Base-by-base conservation (phyloP, 495 filamentous ascomycete species). In the Haplographium delicatum region DNA sequence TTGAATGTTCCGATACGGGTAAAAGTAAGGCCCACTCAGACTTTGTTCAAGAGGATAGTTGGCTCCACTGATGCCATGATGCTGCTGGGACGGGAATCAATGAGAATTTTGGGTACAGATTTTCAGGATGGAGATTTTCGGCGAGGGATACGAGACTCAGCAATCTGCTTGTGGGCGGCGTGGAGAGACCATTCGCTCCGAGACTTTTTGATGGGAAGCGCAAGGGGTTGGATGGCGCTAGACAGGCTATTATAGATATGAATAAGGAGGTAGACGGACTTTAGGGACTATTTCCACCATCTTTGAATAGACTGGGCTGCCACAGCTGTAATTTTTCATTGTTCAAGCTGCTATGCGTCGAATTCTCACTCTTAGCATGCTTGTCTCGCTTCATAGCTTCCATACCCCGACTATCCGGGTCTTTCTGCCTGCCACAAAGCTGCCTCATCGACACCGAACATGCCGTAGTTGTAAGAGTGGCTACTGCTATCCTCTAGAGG, bases 121-220 rank as follows among this genome's bases (percentile, higher is more conserved):
- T 26, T 19, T 24, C 37, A 3, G 43, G 43, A 16, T 46, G 43
- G 43, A 34, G 26, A 10, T 53, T 65, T 11, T 63, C 59, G 60
- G 64, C 56, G 59, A 48, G 42, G 28, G 64, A 64, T 30, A 54
- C 47, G 34, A 50, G 54, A 52, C 40, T 63, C 24, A 62, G 47
- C 33, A 31, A 34, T 38, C n/a, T 47, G 30, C 22, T 54, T 31
- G 43, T 48, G 16, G 28, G 39, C 10, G 52, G 52, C 1, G 27
- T 47, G 0, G 22, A 31, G 26, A 41, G 35, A 28, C 52, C 44
- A 9, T 34, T 46, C n/a, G 26, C 26, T 22, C 3, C 18, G 18
- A 31, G 43, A 15, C 10, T 46, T 4, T 35, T 35, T 11, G 33
- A 35, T 26, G 20, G 41, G 41, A 26, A 27, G 24, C 20, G 41